Evolutionary conservation across 1,139 yeast genomes (phyloP).

Genomic region (Sugiyamaella neomexicana): DNA sequence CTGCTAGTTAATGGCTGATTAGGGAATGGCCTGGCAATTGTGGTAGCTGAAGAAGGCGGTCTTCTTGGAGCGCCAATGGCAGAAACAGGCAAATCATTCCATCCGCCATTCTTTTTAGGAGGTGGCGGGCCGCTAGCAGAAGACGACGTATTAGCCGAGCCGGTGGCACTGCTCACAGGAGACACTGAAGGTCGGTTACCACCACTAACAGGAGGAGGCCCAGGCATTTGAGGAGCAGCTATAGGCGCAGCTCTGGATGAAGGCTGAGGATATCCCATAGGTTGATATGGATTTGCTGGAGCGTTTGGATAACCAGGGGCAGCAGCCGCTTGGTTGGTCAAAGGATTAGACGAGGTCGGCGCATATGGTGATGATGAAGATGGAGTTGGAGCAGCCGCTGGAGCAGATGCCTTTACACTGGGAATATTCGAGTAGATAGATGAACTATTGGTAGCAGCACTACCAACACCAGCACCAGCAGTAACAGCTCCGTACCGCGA

Average conservation of each 20-base stretch:
- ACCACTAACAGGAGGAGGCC: slow-evolving; percentile 22
- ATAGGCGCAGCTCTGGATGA: slow-evolving; percentile 16
- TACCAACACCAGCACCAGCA: no score
- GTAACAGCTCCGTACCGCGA: slow-evolving; percentile 19
- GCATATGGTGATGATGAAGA: slow-evolving; percentile 20
- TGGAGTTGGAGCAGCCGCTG: slow-evolving; percentile 13
- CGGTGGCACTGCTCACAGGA: slow-evolving; percentile 24
- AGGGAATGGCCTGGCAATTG: slow-evolving; percentile 40
- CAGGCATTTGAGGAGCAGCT: slow-evolving; percentile 32
- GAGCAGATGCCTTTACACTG: slow-evolving; percentile 5
- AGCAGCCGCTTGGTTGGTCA: slow-evolving; percentile 16
- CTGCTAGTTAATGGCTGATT: slow-evolving; percentile 31
- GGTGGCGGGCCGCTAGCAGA: slow-evolving; percentile 37
- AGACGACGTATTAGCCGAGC: no score
- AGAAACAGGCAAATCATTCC: slow-evolving; percentile 89
- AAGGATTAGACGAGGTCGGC: slow-evolving; percentile 18
- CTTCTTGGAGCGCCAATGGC: slow-evolving; percentile 46
- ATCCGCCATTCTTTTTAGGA: slow-evolving; percentile 70
- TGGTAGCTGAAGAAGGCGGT: slow-evolving; percentile 49
- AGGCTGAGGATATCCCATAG: slow-evolving; percentile 26
- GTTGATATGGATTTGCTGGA: slow-evolving; percentile 20
- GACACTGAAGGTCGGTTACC: slow-evolving; percentile 27
- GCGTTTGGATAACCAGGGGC: neutral
- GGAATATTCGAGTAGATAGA: slow-evolving; percentile 15
- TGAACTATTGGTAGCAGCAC: slow-evolving; percentile 17